These are phyloP conservation scores for Exophiala bonariae DNA, from an alignment of 2,329 filamentous ascomycete genomes.

Conservation along the genomic window DNA sequence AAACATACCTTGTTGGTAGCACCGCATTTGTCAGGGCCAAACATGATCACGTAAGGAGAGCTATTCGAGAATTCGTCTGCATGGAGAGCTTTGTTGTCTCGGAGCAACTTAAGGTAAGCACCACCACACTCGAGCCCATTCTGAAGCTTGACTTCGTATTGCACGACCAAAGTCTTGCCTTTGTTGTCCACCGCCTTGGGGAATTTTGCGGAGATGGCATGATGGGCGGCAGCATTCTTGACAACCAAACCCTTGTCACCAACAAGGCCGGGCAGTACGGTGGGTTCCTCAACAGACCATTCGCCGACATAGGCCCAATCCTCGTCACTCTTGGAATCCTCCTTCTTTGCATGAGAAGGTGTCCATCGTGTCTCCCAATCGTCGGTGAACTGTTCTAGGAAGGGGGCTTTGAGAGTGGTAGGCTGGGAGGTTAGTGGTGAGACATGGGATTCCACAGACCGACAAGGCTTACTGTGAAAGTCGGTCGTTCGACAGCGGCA, in stretches of 20 bases:
- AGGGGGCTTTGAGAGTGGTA: conserved; percentile 82
- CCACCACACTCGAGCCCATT: conserved; percentile 96
- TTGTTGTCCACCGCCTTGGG: conserved; percentile 95
- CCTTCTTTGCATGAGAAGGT: conserved; percentile 95
- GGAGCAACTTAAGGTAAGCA: conserved; percentile 98
- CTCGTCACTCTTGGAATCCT: conserved; percentile 74
- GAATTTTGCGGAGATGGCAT: conserved; percentile 99
- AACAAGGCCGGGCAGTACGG: conserved; percentile 84
- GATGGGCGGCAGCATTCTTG: conserved; percentile 97
- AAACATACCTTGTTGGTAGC: conserved; percentile 88
- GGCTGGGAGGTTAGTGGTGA: conserved; percentile 59
- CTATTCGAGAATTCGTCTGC: conserved; percentile 97
- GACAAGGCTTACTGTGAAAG: conserved; percentile 74
- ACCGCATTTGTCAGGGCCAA: conserved; percentile 98
- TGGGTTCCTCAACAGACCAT: conserved; percentile 95
- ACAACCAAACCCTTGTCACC: conserved; percentile 96
- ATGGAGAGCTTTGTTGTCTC: conserved; percentile 95
- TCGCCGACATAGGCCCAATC: conserved; percentile 98
- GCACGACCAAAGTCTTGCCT: conserved; percentile 93
- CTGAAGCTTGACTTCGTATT: conserved; percentile 99
- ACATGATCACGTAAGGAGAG: conserved; percentile 99
- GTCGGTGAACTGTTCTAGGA: conserved; percentile 97
- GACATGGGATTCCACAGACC: neutral
- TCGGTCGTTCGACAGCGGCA: conserved; percentile 66
- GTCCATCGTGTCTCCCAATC: conserved; percentile 95